Conservation (phyloP, 1,284 basidiomycete species). For the Austroboletus olivaceoglutinosus region DNA sequence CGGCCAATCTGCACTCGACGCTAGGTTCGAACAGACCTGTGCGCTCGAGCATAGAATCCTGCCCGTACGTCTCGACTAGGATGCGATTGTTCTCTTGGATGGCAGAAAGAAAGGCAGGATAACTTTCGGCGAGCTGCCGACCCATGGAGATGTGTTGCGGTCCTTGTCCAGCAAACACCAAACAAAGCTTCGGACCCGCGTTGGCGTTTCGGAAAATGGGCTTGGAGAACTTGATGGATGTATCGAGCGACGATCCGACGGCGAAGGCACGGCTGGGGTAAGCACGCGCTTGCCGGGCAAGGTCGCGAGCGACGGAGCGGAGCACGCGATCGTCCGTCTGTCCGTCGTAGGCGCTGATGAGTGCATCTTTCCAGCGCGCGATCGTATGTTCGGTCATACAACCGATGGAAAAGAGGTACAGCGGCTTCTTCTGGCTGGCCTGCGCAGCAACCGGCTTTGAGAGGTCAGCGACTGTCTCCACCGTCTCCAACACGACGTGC, state of each 20-base stretch:
- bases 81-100: conserved; percentile 29
- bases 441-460: background rate
- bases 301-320: conserved; percentile 25
- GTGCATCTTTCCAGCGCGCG: conserved; percentile 24
- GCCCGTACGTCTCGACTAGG: conserved; percentile 23
- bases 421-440: conserved; percentile 4
- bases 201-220: conserved; percentile 21
- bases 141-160: conserved; percentile 33
- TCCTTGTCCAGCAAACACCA: conserved; percentile 32
- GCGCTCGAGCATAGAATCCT: conserved; percentile 31
- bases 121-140: conserved; percentile 30
- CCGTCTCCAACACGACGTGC: conserved; percentile 25
- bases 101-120: conserved; percentile 25
- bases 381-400: conserved; percentile 25
- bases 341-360: conserved; percentile 12
- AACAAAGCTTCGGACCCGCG: conserved; percentile 29
- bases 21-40: conserved; percentile 33
- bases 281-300: conserved; percentile 28
- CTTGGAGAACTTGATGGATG: conserved; percentile 24
- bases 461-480: conserved; percentile 3
- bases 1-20: conserved; percentile 23
- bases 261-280: conserved; percentile 25
- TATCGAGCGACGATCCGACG: conserved; percentile 19
- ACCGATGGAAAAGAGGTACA: conserved; percentile 26
- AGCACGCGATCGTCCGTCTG: conserved; percentile 20